Percentiles rank a stretch among this genome's conserved stretches.
These are phyloP conservation scores for Phenoliferia sp. DNA, from an alignment of 1,284 basidiomycete genomes.

Conservation along the genomic window DNA sequence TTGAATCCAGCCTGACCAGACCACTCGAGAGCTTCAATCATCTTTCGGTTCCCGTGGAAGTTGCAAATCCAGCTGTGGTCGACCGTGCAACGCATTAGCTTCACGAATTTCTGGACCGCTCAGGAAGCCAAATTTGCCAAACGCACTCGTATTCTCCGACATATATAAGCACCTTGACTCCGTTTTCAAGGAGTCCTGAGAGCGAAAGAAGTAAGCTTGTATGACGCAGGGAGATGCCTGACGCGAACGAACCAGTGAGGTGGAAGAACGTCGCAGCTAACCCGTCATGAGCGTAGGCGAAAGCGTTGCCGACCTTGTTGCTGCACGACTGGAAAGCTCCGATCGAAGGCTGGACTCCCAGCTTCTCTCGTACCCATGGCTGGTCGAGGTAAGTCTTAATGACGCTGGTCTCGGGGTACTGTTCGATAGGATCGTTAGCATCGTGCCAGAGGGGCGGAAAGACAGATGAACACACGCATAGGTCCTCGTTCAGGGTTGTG, in stretches of 20 bases:
- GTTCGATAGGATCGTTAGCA: background rate
- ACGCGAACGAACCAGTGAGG: conserved; percentile 8
- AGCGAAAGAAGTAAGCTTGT: conserved; percentile 35
- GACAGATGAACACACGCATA: conserved; percentile 17
- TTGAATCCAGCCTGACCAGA: conserved; percentile 12
- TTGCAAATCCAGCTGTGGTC: conserved; percentile 37
- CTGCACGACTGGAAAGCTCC: conserved; percentile 20
- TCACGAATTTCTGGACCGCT: too few relatives aligned
- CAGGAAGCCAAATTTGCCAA: background rate
- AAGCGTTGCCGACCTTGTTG: conserved; percentile 15
- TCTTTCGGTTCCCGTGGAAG: conserved; percentile 18
- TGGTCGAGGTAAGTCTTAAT: conserved; percentile 31
- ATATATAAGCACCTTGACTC: conserved; percentile 65
- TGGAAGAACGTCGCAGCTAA: conserved; percentile 14
- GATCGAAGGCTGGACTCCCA: conserved; percentile 24
- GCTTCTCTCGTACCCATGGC: conserved; percentile 14
- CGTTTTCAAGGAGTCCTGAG: conserved; percentile 69
- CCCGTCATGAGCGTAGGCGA: conserved; percentile 1
- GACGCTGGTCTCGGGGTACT: conserved; percentile 20
- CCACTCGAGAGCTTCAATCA: conserved; percentile 14
- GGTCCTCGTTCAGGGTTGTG: conserved; percentile 17
- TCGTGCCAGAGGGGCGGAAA: background rate
- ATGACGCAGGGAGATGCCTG: conserved; percentile 4
- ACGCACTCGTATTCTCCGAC: conserved; percentile 49
- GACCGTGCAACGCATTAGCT: background rate